A percentile compares a stretch with the other conserved stretches of the same genome.
These are phyloP conservation scores for Fraxinus velutina DNA, from an alignment of 305 asterid genomes.

Conservation along the genomic window DNA sequence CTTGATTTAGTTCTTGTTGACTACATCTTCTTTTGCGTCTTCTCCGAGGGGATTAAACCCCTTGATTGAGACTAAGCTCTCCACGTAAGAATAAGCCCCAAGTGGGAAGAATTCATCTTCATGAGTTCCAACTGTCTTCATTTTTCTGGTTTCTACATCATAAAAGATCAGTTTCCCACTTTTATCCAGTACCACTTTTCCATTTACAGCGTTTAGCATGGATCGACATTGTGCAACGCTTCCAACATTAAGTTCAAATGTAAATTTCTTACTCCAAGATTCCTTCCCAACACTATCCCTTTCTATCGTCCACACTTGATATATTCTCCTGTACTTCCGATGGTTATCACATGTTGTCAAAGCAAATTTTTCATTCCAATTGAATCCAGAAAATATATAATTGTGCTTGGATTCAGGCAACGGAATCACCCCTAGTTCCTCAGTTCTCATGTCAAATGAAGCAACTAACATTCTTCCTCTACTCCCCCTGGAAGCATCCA, in stretches of 20 bases:
- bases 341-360: neutral
- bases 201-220: neutral
- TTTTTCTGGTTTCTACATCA: neutral
- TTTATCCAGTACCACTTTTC: neutral
- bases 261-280: constrained; percentile 1
- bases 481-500: neutral
- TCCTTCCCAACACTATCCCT: neutral
- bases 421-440: neutral
- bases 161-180: neutral
- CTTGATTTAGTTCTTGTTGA: neutral
- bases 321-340: neutral
- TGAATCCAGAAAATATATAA: neutral
- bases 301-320: constrained; percentile 1
- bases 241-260: neutral
- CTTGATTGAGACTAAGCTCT: constrained; percentile 3
- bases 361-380: neutral
- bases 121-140: neutral
- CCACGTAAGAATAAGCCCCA: neutral
- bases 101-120: neutral
- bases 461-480: neutral
- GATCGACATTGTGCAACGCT: neutral
- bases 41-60: neutral
- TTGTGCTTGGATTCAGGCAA: neutral
- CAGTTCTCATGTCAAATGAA: neutral
- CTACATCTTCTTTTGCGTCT: neutral